Evolutionary conservation across 139 green algal genomes (phyloP).

Genomic region (Auxenochlorella protothecoides): DNA sequence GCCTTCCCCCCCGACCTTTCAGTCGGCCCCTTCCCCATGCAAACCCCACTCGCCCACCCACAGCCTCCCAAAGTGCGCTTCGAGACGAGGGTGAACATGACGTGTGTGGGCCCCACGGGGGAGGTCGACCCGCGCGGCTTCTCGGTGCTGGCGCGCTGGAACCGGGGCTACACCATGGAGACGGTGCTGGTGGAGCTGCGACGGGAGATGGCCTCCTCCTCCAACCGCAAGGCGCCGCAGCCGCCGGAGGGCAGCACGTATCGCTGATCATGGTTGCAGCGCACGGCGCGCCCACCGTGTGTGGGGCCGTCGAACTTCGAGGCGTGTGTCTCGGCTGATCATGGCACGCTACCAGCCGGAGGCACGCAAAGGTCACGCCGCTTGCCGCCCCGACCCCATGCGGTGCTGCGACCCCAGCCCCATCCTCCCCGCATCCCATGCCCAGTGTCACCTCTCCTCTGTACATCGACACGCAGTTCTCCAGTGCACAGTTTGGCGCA

Average conservation of each 20-base stretch:
- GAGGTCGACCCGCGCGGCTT: constrained; percentile 69
- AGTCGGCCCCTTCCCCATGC: not conserved
- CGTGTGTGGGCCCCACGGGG: constrained; percentile 29
- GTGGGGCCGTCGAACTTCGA: too few relatives aligned
- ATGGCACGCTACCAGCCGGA: too few relatives aligned
- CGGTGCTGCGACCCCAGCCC: too few relatives aligned
- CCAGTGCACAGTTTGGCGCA: too few relatives aligned
- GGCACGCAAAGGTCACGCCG: too few relatives aligned
- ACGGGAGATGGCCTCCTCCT: constrained; percentile 68
- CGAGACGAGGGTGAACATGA: constrained; percentile 37
- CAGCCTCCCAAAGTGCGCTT: constrained; percentile 41
- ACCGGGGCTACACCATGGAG: constrained; percentile 67
- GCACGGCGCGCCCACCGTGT: too few relatives aligned
- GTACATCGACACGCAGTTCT: too few relatives aligned
- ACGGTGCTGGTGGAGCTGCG: constrained; percentile 72
- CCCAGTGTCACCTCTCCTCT: too few relatives aligned
- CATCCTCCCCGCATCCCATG: too few relatives aligned
- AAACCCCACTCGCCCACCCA: not conserved
- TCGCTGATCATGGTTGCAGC: not conserved
- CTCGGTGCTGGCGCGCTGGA: constrained; percentile 68
- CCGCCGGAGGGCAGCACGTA: constrained; percentile 67
- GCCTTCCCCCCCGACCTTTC: not conserved
- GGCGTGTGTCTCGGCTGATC: too few relatives aligned
- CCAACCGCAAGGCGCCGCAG: constrained; percentile 82
- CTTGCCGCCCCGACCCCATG: too few relatives aligned